A percentile compares a stretch with the other conserved stretches of the same genome.
These are phyloP conservation scores for Kappamyces sp. DNA, from an alignment of 192 early-diverging fungal species.

Conservation along the genomic window DNA sequence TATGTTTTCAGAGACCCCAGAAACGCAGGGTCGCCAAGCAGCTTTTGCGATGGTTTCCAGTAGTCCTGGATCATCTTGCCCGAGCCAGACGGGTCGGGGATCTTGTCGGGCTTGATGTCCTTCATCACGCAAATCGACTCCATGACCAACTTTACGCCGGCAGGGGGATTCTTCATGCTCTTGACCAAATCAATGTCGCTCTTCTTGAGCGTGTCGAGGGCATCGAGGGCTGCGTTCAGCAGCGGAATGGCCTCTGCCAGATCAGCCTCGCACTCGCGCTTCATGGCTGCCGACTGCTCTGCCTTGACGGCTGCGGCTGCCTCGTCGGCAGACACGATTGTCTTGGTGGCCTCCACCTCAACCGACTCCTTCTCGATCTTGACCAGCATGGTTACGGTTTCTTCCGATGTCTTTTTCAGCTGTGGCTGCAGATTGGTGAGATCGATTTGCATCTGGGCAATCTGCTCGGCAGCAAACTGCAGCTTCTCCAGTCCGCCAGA, in stretches of 20 bases:
- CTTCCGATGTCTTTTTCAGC: slow-evolving; percentile 54
- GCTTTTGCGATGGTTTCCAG: slow-evolving; percentile 56
- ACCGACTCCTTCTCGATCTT: slow-evolving; percentile 58
- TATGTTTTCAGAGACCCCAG: slow-evolving; percentile 47
- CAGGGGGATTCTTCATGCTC: slow-evolving; percentile 61
- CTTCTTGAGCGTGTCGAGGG: slow-evolving; percentile 58
- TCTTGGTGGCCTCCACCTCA: slow-evolving; percentile 53
- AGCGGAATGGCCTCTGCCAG: slow-evolving; percentile 54
- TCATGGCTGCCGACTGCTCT: slow-evolving; percentile 48
- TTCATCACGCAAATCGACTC: slow-evolving; percentile 63
- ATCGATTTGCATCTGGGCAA: slow-evolving; percentile 52
- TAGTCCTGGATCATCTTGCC: slow-evolving; percentile 61
- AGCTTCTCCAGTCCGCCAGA: slow-evolving; percentile 54
- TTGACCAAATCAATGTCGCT: slow-evolving; percentile 59
- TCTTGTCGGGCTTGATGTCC: slow-evolving; percentile 58
- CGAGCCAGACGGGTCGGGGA: slow-evolving; percentile 57
- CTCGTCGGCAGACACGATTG: slow-evolving; percentile 53
- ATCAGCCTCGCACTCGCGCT: slow-evolving; percentile 53
- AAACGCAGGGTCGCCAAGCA: slow-evolving; percentile 54
- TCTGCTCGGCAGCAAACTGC: slow-evolving; percentile 53
- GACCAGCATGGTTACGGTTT: slow-evolving; percentile 52
- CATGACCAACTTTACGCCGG: slow-evolving; percentile 59
- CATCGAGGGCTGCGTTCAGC: slow-evolving; percentile 49
- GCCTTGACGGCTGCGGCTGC: slow-evolving; percentile 50
- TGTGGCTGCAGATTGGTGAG: slow-evolving; percentile 51